Evolutionary conservation across 345 rosid genomes (phyloP), one percentile per base, ranked within the genome.

Genomic region (Hibiscus trionum): DNA sequence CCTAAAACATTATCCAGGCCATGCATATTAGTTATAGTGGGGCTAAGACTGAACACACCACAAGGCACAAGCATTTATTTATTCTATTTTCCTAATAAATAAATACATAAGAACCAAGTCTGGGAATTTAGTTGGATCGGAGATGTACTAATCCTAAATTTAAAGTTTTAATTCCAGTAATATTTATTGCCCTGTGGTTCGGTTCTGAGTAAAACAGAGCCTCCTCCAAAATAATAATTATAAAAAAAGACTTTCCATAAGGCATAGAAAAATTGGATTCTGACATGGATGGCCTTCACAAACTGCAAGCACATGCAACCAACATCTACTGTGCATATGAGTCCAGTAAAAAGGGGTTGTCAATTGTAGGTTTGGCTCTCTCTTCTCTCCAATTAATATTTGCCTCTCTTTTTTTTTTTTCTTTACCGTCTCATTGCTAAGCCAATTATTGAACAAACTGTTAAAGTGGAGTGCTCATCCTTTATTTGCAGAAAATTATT

Each of bases 291-390:
- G 71, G 71, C 70, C 11, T 66, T 52, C 27, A 66, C 24, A 67
- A 27, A 15, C 57, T 49, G 71, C 37, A 47, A 29, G 60, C 72
- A 68, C 46, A 68, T 68, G 72, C 72, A 50, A 12, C 60, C 72
- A 68, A 31, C 60, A 68, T 52, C 59, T n/a, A 29, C 27, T 29
- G 72, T 52, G 52, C 16, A 16, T 50, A 50, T 68, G 27, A 50
- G 44, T 31, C 26, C 72, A 11, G 11, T 50, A 52, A 68, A 11
- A 68, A 68, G 27, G n/a, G 59, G 6, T 56, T 50, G 56, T 16
- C 56, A 14, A 50, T 50, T 50, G 19, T 16, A 15, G 56, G 19
- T 50, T 16, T 15, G 7, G 56, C 56, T 50, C 56, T 15, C 56
- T 50, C 17, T 50, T 50, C 17, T 6, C 31, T 52, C 44, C 60